These are phyloP conservation scores for Filosporella fistucella DNA, from an alignment of 495 filamentous ascomycete species.

Conservation along the genomic window DNA sequence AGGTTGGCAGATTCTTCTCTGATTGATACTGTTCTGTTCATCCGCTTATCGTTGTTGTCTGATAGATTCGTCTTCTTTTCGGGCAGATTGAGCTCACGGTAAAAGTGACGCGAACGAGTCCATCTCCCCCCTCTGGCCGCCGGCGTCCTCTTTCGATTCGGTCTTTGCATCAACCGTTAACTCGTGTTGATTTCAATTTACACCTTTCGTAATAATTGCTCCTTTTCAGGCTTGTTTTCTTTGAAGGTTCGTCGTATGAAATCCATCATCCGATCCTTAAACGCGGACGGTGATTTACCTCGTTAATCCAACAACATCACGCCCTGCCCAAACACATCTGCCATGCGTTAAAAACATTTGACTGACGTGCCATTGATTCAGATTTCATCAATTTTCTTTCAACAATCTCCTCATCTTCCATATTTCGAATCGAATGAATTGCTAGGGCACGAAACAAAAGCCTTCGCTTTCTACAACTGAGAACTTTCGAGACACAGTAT, in stretches of 20 bases:
- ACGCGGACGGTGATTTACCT: constrained; percentile 15
- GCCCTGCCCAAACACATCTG: neutral
- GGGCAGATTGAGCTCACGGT: constrained; percentile 36
- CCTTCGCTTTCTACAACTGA: neutral
- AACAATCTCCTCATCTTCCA: no score
- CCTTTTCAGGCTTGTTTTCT: constrained; percentile 14
- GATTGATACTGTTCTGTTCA: constrained; percentile 27
- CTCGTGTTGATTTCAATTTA: constrained; percentile 23
- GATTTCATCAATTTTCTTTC: no score
- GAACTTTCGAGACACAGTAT: constrained; percentile 41
- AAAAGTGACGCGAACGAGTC: constrained; percentile 40
- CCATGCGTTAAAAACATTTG: constrained; percentile 4
- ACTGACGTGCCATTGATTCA: neutral
- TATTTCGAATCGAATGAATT: constrained; percentile 8
- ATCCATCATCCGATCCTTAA: constrained; percentile 8
- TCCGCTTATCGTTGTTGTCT: constrained; percentile 31
- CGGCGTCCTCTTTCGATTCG: constrained; percentile 48
- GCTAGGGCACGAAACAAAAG: constrained; percentile 1
- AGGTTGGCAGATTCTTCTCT: constrained; percentile 26
- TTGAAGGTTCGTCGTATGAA: constrained; percentile 21
- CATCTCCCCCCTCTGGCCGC: constrained; percentile 38
- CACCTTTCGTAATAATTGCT: constrained; percentile 23
- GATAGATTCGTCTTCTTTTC: constrained; percentile 23
- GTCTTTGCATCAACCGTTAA: constrained; percentile 35
- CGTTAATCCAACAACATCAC: constrained; percentile 10